Evolutionary conservation across 1,284 basidiomycete genomes (phyloP).

Genomic region (Ustilago cynodontis): DNA sequence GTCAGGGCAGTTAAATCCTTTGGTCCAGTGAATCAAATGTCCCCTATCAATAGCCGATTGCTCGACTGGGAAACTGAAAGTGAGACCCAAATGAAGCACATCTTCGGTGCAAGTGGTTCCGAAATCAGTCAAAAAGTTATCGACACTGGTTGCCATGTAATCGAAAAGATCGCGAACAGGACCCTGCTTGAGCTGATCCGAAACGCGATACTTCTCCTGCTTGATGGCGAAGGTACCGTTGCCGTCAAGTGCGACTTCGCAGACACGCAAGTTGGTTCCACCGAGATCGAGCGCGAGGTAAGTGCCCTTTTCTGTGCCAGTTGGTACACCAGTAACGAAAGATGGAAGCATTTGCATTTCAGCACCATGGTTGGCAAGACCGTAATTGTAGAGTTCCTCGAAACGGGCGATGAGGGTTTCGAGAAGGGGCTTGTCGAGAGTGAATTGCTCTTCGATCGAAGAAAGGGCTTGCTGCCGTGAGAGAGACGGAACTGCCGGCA

Average conservation of each 20-base stretch:
- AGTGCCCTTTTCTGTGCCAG: slow-evolving; percentile 63
- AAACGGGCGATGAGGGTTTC: slow-evolving; percentile 54
- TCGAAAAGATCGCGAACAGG: slow-evolving; percentile 70
- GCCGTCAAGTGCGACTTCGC: slow-evolving; percentile 89
- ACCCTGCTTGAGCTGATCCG: slow-evolving; percentile 64
- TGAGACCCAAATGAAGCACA: slow-evolving; percentile 75
- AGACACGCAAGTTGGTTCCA: slow-evolving; percentile 77
- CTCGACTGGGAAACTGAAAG: slow-evolving; percentile 88
- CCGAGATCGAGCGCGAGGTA: slow-evolving; percentile 67
- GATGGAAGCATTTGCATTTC: slow-evolving; percentile 68
- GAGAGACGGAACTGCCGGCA: slow-evolving; percentile 52
- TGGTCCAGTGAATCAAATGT: slow-evolving; percentile 74
- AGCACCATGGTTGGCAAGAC: slow-evolving; percentile 57
- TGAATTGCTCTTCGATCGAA: slow-evolving; percentile 51
- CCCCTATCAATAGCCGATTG: slow-evolving; percentile 92
- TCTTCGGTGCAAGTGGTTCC: slow-evolving; percentile 69
- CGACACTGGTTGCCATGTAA: slow-evolving; percentile 95
- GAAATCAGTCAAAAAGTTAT: slow-evolving; percentile 87
- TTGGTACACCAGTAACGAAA: slow-evolving; percentile 64
- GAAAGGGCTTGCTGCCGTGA: slow-evolving; percentile 49
- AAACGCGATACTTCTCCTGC: slow-evolving; percentile 68
- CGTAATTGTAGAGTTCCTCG: slow-evolving; percentile 56
- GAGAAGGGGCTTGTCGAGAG: slow-evolving; percentile 50
- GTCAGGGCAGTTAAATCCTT: slow-evolving; percentile 70
- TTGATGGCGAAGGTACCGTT: slow-evolving; percentile 87